Evolutionary conservation across 331 rosid genomes (phyloP).

Genomic region (Pyrus hybrid): DNA sequence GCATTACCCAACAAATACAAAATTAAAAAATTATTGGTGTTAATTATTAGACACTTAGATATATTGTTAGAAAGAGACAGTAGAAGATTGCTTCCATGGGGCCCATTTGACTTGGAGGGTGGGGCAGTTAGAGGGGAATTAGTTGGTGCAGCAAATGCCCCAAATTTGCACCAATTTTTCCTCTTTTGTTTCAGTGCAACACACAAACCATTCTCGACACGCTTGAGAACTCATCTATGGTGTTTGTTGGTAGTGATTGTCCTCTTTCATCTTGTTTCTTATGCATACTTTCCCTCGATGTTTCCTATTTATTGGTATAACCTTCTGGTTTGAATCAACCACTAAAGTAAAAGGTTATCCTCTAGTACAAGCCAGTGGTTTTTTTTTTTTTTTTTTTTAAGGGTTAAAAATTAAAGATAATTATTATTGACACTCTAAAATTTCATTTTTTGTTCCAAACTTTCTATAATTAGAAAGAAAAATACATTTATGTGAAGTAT

Average conservation of each 20-base stretch:
- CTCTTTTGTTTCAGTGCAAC: background rate
- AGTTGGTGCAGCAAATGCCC: constrained; percentile 61
- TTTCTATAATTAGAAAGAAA: no score
- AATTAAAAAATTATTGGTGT: constrained; percentile 8
- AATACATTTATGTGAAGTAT: no score
- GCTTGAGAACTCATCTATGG: constrained; percentile 43
- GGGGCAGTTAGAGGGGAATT: constrained; percentile 64
- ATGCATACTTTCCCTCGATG: constrained; percentile 20
- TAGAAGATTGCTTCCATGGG: constrained; percentile 9
- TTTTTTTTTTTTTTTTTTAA: background rate
- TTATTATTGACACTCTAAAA: no score
- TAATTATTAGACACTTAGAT: constrained; percentile 9
- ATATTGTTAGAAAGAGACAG: constrained; percentile 29
- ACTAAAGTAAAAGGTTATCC: constrained; percentile 38
- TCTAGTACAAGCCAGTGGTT: constrained; percentile 22
- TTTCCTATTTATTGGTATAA: background rate
- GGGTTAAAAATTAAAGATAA: no score
- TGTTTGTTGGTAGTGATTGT: constrained; percentile 44
- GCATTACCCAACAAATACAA: no score
- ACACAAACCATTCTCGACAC: constrained; percentile 27
- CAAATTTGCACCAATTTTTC: constrained; percentile 24
- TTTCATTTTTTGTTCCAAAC: no score
- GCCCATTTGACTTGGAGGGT: constrained; percentile 52
- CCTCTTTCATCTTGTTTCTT: constrained; percentile 36
- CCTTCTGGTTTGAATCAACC: constrained; percentile 5